Base-by-base conservation (phyloP, 106 monocot genomes). In the Phalaenopsis equestris region DNA sequence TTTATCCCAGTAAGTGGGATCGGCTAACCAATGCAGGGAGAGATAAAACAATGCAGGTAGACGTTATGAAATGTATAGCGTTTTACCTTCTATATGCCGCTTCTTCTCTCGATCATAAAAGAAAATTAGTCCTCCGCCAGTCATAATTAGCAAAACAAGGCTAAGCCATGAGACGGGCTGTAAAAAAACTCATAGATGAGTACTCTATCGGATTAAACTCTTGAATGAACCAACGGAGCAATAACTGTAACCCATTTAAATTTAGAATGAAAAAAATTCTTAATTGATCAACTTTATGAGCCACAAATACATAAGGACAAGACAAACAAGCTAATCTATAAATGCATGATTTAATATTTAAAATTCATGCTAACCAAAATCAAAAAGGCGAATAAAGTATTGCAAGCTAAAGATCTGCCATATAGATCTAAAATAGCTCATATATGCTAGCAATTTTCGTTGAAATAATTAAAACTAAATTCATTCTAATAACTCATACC, bases 81-180 rank as follows among this genome's bases (percentile, higher is more conserved):
- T 41, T 79, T 10, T 89, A 99, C 98, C 98, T 99, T 99, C 92
- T 85, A 94, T 89, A 49, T 91, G 94, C 23, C 82, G 86, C 74
- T 90, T 94, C 91, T 99, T 94, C 81, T 94, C 98, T 79, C 83
- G 88, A 77, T 99, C 98, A 82, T 91, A 99, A 81, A 93, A 99
- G 70, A 91, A 79, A 67, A 91, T 78, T 74, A 99, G 81, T 77
- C 94, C 98, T 70, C 89, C 89, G 78, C 94, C 98, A 10, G 98
- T 99, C 46, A 92, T 48, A 43, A 99, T 82, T 67, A 99, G 86
- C 77, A 99, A 87, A 75, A 91, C 38, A 88, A 99, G 87, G 81
- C 94, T 99, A 78, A 91, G 77, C 92, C 94, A 99, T 43, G 98
- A 92, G 2, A 99, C 94, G 19, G 98, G 98, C 98, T 99, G 89